Percentiles rank a stretch among this genome's conserved stretches.
phyloP scores from a whole-genome alignment of 1,284 basidiomycete genomes.

The Ustilago trichophora region DNA sequence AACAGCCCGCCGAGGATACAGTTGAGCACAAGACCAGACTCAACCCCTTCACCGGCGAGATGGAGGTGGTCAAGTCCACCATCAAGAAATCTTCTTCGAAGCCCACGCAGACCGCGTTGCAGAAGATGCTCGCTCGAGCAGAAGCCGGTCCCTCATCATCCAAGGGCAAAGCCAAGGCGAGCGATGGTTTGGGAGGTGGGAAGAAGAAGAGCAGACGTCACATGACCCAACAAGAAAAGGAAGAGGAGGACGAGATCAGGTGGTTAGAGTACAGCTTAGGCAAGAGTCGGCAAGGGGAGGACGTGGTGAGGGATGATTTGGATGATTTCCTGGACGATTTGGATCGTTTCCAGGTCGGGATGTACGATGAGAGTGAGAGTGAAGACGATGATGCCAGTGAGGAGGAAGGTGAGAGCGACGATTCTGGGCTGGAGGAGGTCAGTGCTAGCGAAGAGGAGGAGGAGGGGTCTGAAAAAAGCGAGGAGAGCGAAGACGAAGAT shows the following conservation, averaged over 20 bases:
- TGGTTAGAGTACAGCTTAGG: slow-evolving; percentile 63
- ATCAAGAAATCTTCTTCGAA: slow-evolving; percentile 5
- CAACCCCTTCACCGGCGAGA: slow-evolving; percentile 45
- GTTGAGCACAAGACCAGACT: slow-evolving; percentile 10
- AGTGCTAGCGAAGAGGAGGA: slow-evolving; percentile 7
- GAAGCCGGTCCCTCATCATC: slow-evolving; percentile 25
- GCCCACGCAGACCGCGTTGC: slow-evolving; percentile 35
- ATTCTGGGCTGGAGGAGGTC: slow-evolving; percentile 19
- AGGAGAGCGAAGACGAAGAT: slow-evolving; percentile 8
- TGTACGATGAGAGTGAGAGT: slow-evolving; percentile 31
- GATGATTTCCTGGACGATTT: slow-evolving; percentile 59
- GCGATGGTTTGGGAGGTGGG: slow-evolving; percentile 4
- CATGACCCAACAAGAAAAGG: slow-evolving; percentile 54
- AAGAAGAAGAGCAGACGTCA: slow-evolving; percentile 35
- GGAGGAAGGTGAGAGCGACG: slow-evolving; percentile 18
- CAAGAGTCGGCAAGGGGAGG: slow-evolving; percentile 23
- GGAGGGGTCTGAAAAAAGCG: slow-evolving; percentile 2
- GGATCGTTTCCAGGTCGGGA: slow-evolving; percentile 52
- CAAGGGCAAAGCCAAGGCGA: slow-evolving; percentile 12
- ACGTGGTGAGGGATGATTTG: slow-evolving; percentile 49
- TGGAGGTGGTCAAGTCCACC: slow-evolving; percentile 12
- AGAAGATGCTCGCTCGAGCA: slow-evolving; percentile 37
- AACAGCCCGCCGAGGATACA: not conserved
- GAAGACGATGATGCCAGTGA: slow-evolving; percentile 2
- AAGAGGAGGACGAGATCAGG: slow-evolving; percentile 65